A percentile compares a stretch with the other conserved stretches of the same genome.
Evolutionary conservation across 495 filamentous ascomycete species (phyloP).

Genomic region (Pyronema omphalodes): DNA sequence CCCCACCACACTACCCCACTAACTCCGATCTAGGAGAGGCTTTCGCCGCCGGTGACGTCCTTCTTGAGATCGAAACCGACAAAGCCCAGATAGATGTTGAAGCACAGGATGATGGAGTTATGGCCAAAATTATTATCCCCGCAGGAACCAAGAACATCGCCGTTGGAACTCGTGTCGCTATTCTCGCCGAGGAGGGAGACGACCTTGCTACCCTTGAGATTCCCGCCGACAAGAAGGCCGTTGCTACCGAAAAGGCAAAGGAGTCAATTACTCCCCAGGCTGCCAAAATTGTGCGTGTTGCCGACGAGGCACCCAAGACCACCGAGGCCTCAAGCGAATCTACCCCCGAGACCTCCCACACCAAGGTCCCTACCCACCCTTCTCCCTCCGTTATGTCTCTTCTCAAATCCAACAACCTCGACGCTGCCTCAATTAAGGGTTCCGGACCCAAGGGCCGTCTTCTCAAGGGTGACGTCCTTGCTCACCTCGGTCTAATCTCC

Average conservation of each 20-base stretch:
- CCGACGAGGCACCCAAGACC: not conserved
- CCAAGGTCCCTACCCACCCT: slow-evolving; percentile 20
- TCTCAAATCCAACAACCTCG: slow-evolving; percentile 55
- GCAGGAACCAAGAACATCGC: slow-evolving; percentile 46
- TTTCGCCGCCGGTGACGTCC: slow-evolving; percentile 58
- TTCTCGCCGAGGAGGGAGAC: slow-evolving; percentile 57
- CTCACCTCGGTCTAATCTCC: slow-evolving; percentile 62
- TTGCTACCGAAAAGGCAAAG: slow-evolving; percentile 42
- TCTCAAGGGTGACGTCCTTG: slow-evolving; percentile 88
- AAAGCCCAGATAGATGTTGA: slow-evolving; percentile 86
- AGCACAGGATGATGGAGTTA: slow-evolving; percentile 60
- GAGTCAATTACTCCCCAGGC: slow-evolving; percentile 50
- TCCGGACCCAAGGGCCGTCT: slow-evolving; percentile 79
- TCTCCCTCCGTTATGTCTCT: slow-evolving; percentile 63
- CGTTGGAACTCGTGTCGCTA: slow-evolving; percentile 56
- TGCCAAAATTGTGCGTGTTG: slow-evolving; percentile 30
- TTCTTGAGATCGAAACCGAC: slow-evolving; percentile 75
- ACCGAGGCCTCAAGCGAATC: slow-evolving; percentile 11
- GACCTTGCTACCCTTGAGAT: slow-evolving; percentile 50
- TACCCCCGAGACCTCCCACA: slow-evolving; percentile 9
- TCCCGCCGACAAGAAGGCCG: slow-evolving; percentile 37
- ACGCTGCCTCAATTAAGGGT: slow-evolving; percentile 58
- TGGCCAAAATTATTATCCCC: slow-evolving; percentile 55
- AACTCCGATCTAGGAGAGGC: slow-evolving; percentile 29
- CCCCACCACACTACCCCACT: not conserved